phyloP scores from a whole-genome alignment of 257 asterid species.

The Schizonepeta tenuifolia region DNA sequence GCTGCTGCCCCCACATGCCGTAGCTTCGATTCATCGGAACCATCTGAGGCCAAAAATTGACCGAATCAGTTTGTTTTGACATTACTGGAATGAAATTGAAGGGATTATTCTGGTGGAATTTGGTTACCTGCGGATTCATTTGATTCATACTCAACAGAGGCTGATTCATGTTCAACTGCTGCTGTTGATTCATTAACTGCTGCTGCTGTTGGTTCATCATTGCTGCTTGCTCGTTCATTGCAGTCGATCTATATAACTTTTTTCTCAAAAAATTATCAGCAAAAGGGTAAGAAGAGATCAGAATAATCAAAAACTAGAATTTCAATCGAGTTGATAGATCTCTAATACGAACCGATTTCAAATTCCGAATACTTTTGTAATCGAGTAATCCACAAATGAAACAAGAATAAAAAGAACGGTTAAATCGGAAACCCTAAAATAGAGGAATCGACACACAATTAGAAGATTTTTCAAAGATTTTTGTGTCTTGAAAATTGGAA shows the following conservation, averaged over 20 bases:
- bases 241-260: slow-evolving; percentile 17
- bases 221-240: slow-evolving; percentile 64
- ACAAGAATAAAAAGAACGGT: background rate
- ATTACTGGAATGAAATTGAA: background rate
- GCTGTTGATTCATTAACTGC: background rate
- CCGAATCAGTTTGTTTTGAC: slow-evolving; percentile 8
- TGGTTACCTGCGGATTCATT: slow-evolving; percentile 56
- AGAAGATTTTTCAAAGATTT: slow-evolving; percentile 7
- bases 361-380: background rate
- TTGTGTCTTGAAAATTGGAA: slow-evolving; percentile 8
- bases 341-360: slow-evolving; percentile 2
- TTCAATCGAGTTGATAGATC: slow-evolving; percentile 4
- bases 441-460: background rate
- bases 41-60: slow-evolving; percentile 45
- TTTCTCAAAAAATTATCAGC: background rate
- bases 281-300: background rate
- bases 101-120: slow-evolving; percentile 15
- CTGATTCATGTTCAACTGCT: slow-evolving; percentile 43
- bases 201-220: slow-evolving; percentile 51
- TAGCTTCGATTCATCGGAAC: slow-evolving; percentile 59
- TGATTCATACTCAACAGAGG: slow-evolving; percentile 47
- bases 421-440: slow-evolving; percentile 18
- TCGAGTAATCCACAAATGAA: background rate
- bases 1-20: slow-evolving; percentile 63
- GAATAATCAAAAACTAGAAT: background rate